Base-by-base conservation (phyloP, 208 protist species). In the Trypanosoma vivax region DNA sequence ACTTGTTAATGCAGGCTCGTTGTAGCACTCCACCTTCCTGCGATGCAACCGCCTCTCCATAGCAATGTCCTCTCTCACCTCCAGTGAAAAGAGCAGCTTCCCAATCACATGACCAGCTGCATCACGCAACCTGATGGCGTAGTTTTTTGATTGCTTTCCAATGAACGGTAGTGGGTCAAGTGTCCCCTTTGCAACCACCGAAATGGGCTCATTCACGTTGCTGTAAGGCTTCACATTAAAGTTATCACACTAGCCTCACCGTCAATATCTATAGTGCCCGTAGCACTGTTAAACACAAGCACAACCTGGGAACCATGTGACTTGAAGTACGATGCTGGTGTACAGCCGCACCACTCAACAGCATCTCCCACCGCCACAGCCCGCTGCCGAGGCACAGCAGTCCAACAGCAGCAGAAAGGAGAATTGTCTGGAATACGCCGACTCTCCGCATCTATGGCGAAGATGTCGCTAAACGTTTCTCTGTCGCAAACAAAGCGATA, bases 51-150 rank as follows among this genome's bases (percentile, higher is more conserved):
- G n/a, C n/a, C 9, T 29, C 18, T 41, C 5, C 3, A 33, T 18
- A 11, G 38, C 25, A 1, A 33, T 42, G 19, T 60, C 49, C 14
- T 85, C 75, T 27, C 64, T 52, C 58, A 76, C 76, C 24, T 79
- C 50, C 0, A 94, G 47, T 0, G 76, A 61, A 51, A 94, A 88
- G 40, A 91, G 63, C 5, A 94, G 76, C 39, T 82, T 87, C 3
- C 88, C 88, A 1, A 88, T 74, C 5, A 84, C 75, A 43, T 83
- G 61, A 0, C 73, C 70, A 0, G 55, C 53, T 0, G 76, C 81
- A 47, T 86, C 79, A 9, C 83, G 77, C 43, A 94, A 53, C 56
- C 88, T 91, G 50, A 94, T 83, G n/a, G 82, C 76, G 59, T 94
- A 94, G 59, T 83, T 88, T 50, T 86, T 91, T 34, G 57, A 61